phyloP scores from a whole-genome alignment of 1,284 basidiomycete genomes.

The Tilletia walkeri region DNA sequence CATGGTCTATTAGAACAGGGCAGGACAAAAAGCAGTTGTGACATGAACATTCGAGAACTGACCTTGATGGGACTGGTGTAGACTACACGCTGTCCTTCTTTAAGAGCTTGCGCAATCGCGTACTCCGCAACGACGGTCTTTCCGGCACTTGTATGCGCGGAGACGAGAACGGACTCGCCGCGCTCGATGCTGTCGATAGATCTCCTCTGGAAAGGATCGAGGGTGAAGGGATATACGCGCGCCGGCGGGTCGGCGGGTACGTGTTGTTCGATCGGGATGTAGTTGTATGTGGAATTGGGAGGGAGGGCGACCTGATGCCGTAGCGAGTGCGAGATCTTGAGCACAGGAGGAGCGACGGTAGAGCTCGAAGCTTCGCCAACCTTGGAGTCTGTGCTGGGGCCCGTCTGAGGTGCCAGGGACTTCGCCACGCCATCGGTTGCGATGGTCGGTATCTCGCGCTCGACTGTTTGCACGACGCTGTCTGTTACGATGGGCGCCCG shows the following conservation, averaged over 20 bases:
- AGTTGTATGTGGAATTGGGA: slow-evolving; percentile 72
- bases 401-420: neutral
- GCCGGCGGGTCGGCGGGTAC: slow-evolving; percentile 87
- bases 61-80: slow-evolving; percentile 99
- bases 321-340: slow-evolving; percentile 59
- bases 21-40: neutral
- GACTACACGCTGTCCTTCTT: slow-evolving; percentile 89
- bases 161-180: slow-evolving; percentile 95
- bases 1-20: neutral
- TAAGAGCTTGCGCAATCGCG: slow-evolving; percentile 93
- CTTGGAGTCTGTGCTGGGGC: neutral
- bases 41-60: slow-evolving; percentile 47
- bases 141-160: slow-evolving; percentile 97
- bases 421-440: neutral
- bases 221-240: slow-evolving; percentile 87
- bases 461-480: neutral
- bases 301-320: slow-evolving; percentile 94
- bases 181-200: slow-evolving; percentile 92
- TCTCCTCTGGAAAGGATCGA: slow-evolving; percentile 97
- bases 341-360: neutral
- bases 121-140: slow-evolving; percentile 99
- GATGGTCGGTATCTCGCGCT: neutral
- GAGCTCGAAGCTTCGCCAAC: neutral
- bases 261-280: slow-evolving; percentile 86
- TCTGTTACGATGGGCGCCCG: slow-evolving; percentile 13